Base-by-base conservation (phyloP, 2,329 filamentous ascomycete genomes). In the Albophoma yamanashiensis region DNA sequence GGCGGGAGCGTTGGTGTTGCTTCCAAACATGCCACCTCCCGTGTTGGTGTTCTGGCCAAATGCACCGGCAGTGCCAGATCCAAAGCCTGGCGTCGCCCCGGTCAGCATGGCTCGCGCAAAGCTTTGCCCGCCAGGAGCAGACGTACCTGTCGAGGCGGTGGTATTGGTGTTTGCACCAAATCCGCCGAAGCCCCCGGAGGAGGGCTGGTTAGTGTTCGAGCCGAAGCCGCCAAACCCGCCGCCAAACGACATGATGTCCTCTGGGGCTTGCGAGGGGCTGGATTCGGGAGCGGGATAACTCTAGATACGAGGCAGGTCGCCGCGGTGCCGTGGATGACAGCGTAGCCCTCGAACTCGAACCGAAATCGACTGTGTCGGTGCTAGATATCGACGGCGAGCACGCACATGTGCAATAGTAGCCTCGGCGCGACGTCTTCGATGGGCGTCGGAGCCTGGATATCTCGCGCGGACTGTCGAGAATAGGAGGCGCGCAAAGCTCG, bases 181-280 rank as follows among this genome's bases (percentile, higher is more conserved):
- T 53, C 83, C 84, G 66, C 82, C 82, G 72, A 89, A 89, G 27
- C 75, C 77, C 57, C 64, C 67, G 27, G 70, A 66, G 57, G 61
- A 66, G 58, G 61, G 58, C 52, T 68, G 62, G 55, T 67, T 64
- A 50, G 81, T 84, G 64, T 79, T 81, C 68, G 79, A 78, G 74
- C 83, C 83, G 74, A 87, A 87, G 77, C 82, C 81, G 60, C 78
- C 78, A 61, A 75, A 75, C 68, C 80, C 79, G 63, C 79, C 77
- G 64, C 78, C 78, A 67, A 83, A 82, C 68, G 82, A 82, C 82
- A 85, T 85, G 69, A 64, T 77, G 69, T 59, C 62, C 50, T 55
- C 50, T 55, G 59, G 55, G 34, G 52, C 25, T n/a, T 62, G 60
- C 58, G 50, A 39, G 36, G n/a, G 20, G 42, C 57, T n/a, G 43